phyloP scores from a whole-genome alignment of 768 basidiomycete genomes.

The Trametes coccinea region DNA sequence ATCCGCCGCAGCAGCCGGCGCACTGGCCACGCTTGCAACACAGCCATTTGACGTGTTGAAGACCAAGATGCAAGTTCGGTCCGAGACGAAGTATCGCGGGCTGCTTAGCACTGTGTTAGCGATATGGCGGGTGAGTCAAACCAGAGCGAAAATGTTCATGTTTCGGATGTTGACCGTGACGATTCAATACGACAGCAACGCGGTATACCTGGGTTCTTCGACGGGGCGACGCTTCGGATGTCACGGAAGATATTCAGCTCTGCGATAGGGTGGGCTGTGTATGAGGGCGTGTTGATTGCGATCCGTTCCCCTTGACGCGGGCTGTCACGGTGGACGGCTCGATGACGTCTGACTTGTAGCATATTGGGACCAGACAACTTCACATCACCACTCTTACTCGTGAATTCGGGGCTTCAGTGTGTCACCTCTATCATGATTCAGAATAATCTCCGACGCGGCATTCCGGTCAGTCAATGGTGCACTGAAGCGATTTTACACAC shows the following conservation, averaged over 20 bases:
- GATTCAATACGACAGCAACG: slow-evolving; percentile 58
- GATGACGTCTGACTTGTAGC: not conserved
- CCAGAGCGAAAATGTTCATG: not conserved
- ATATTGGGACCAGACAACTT: not conserved
- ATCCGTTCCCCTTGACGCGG: slow-evolving; percentile 30
- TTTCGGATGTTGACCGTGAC: not conserved
- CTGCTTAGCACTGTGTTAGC: slow-evolving; percentile 62
- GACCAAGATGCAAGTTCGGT: slow-evolving; percentile 94
- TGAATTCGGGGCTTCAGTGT: too few relatives aligned
- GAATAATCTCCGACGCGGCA: too few relatives aligned
- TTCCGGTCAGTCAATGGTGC: too few relatives aligned
- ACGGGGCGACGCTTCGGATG: slow-evolving; percentile 79
- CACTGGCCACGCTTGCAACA: slow-evolving; percentile 80
- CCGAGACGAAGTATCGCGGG: slow-evolving; percentile 71
- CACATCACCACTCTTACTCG: too few relatives aligned
- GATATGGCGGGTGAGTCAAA: slow-evolving; percentile 62
- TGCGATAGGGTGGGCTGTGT: slow-evolving; percentile 91
- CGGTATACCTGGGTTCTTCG: slow-evolving; percentile 79
- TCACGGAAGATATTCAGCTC: slow-evolving; percentile 86
- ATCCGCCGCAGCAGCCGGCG: slow-evolving; percentile 79
- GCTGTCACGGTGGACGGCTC: not conserved
- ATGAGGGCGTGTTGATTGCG: slow-evolving; percentile 74
- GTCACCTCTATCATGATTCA: too few relatives aligned
- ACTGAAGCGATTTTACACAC: too few relatives aligned
- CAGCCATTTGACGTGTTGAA: slow-evolving; percentile 96